Evolutionary conservation across 345 rosid genomes (phyloP), one percentile per base, ranked within the genome.

Genomic region (Brassica cretica): DNA sequence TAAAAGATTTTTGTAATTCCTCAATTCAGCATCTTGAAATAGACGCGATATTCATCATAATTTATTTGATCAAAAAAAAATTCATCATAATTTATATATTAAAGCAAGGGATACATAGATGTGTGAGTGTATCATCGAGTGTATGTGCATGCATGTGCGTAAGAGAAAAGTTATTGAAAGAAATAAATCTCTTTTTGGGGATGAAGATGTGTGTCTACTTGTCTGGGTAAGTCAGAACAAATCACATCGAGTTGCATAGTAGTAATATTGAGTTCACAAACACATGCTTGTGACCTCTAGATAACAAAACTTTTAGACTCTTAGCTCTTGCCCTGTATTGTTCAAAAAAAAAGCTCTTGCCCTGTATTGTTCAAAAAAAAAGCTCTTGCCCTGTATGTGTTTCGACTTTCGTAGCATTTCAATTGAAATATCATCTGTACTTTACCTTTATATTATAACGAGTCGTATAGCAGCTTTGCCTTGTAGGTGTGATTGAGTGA

Each of bases 221-320:
- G 82, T 79, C 82, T 73, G 70, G 66, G 46, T 62, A 12, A 64
- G 60, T 79, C 82, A 27, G 24, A 68, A 74, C 82, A 68, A 63
- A 79, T 79, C 75, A 79, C 78, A 79, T 79, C 82, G 78, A 68
- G n/a, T 49, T 79, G 30, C 77, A 78, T 67, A n/a, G 60, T 59
- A 51, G 19, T 53, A 35, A 51, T 62, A 32, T 53, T 32, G 16
- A 4, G 41, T 30, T 72, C 64, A 24, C 44, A 51, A 60, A 46
- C 41, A 25, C 75, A 68, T 79, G 59, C 65, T 33, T 60, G 46
- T 73, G 70, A 67, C 82, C 82, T 78, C 58, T 73, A 78, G 59
- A 62, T 65, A 61, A 66, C 1, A 15, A 3, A 9, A 8, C 21
- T 21, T 9, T 49, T 30, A 27, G n/a, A 35, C 12, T 49, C 63